A percentile compares a stretch with the other conserved stretches of the same genome.
These are phyloP conservation scores for Cinnamomum chago DNA, from an alignment of 164 flowering plant species.

Conservation along the genomic window DNA sequence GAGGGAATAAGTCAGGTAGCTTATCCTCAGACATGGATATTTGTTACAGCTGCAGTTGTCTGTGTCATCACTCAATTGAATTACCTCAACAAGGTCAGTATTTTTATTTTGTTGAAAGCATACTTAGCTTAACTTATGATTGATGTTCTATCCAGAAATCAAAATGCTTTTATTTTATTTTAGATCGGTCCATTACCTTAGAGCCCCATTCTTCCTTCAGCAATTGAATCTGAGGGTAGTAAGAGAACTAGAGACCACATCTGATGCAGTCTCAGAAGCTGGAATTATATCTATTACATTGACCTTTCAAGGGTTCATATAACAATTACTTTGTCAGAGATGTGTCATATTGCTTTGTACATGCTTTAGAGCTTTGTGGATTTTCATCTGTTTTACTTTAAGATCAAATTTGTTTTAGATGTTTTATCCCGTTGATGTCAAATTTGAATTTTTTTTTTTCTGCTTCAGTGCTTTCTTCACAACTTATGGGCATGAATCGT, in stretches of 20 bases:
- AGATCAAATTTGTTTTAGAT: neutral
- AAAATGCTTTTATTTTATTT: neutral
- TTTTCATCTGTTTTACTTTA: neutral
- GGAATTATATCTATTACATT: neutral
- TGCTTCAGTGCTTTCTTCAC: neutral
- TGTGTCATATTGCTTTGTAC: neutral
- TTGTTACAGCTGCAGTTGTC: conserved; percentile 54
- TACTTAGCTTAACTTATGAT: neutral
- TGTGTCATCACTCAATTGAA: conserved; percentile 73
- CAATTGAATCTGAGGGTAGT: neutral
- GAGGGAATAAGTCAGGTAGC: conserved; percentile 70
- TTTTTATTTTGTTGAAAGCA: no score
- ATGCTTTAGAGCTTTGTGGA: neutral
- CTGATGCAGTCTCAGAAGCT: neutral
- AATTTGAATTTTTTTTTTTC: neutral
- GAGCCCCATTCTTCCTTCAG: neutral
- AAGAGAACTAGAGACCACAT: neutral
- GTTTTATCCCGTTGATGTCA: neutral
- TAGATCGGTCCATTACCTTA: neutral
- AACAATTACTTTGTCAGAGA: neutral
- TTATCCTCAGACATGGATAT: conserved; percentile 83
- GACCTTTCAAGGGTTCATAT: neutral
- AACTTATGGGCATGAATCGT: neutral
- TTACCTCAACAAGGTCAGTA: conserved; percentile 67
- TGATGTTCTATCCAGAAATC: neutral